Evolutionary conservation across 441 rosid genomes (phyloP).

Genomic region (Erodium chrysanthum): DNA sequence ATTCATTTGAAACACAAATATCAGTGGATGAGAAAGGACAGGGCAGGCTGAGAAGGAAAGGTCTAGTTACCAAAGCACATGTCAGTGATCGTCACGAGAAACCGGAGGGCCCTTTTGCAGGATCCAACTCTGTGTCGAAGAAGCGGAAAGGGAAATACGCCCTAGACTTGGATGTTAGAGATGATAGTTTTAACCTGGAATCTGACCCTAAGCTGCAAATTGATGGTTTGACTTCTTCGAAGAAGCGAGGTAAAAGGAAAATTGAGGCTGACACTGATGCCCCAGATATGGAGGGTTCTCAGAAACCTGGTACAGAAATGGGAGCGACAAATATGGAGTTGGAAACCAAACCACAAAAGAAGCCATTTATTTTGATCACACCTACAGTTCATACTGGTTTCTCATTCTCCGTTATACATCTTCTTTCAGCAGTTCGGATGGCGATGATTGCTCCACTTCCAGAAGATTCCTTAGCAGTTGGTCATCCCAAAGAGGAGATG

Average conservation of each 20-base stretch:
- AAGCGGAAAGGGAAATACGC: slow-evolving; percentile 62
- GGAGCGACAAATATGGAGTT: slow-evolving; percentile 47
- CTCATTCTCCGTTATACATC: slow-evolving; percentile 91
- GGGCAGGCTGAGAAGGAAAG: slow-evolving; percentile 43
- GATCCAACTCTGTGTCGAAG: slow-evolving; percentile 44
- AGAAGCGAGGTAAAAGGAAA: slow-evolving; percentile 69
- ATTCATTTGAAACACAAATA: slow-evolving; percentile 29
- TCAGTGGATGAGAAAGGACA: slow-evolving; percentile 34
- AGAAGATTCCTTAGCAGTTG: slow-evolving; percentile 55
- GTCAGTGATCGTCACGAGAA: slow-evolving; percentile 39
- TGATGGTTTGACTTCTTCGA: slow-evolving; percentile 38
- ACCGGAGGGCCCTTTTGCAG: slow-evolving; percentile 39
- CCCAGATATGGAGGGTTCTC: slow-evolving; percentile 45
- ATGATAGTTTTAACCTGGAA: slow-evolving; percentile 36
- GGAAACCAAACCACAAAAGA: slow-evolving; percentile 71
- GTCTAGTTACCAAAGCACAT: slow-evolving; percentile 35
- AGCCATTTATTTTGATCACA: slow-evolving; percentile 72
- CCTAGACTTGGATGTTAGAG: slow-evolving; percentile 35
- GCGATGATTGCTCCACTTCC: slow-evolving; percentile 61
- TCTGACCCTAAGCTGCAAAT: slow-evolving; percentile 34
- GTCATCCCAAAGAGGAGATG: slow-evolving; percentile 44
- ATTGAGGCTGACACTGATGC: slow-evolving; percentile 41
- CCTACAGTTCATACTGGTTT: slow-evolving; percentile 92
- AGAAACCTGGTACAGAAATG: slow-evolving; percentile 38
- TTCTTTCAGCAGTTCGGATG: slow-evolving; percentile 89